A percentile compares a stretch with the other conserved stretches of the same genome.
Conservation (phyloP, 192 early-diverging fungal genomes). For the Podila minutissima region DNA sequence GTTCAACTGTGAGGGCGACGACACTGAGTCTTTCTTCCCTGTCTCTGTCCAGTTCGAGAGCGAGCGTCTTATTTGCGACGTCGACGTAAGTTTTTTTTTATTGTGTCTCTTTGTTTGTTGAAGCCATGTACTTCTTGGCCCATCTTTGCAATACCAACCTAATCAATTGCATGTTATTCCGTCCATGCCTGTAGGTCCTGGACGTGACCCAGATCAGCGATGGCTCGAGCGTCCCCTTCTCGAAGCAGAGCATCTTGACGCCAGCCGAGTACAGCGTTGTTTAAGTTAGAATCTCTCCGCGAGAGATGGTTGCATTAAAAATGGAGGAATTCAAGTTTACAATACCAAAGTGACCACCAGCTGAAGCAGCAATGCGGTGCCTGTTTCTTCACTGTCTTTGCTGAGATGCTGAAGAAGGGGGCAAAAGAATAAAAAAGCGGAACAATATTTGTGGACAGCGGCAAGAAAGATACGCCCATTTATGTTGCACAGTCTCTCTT, state of each 20-base stretch:
- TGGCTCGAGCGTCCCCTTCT: slow-evolving; percentile 72
- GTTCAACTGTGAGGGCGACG: slow-evolving; percentile 81
- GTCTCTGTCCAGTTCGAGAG: slow-evolving; percentile 82
- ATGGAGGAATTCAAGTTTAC: neutral
- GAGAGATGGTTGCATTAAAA: neutral
- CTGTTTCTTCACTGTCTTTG: too few species aligned
- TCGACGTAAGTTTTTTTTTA: slow-evolving; percentile 61
- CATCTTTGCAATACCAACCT: neutral
- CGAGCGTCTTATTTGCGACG: slow-evolving; percentile 76
- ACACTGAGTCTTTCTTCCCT: slow-evolving; percentile 88
- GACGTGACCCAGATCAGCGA: slow-evolving; percentile 63
- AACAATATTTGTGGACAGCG: too few species aligned
- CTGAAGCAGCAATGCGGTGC: too few species aligned
- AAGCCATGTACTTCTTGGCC: neutral
- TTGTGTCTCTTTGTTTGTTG: slow-evolving; percentile 16
- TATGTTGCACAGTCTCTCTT: too few species aligned
- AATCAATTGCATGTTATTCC: neutral
- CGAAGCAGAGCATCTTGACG: slow-evolving; percentile 74
- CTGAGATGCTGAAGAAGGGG: too few species aligned
- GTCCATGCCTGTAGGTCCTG: slow-evolving; percentile 54
- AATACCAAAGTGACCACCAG: too few species aligned
- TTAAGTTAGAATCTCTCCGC: slow-evolving; percentile 43
- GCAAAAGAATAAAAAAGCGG: too few species aligned
- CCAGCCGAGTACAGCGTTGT: slow-evolving; percentile 88
- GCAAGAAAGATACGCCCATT: too few species aligned